Base-by-base conservation (phyloP, 768 basidiomycete genomes). In the Lactarius sp. region DNA sequence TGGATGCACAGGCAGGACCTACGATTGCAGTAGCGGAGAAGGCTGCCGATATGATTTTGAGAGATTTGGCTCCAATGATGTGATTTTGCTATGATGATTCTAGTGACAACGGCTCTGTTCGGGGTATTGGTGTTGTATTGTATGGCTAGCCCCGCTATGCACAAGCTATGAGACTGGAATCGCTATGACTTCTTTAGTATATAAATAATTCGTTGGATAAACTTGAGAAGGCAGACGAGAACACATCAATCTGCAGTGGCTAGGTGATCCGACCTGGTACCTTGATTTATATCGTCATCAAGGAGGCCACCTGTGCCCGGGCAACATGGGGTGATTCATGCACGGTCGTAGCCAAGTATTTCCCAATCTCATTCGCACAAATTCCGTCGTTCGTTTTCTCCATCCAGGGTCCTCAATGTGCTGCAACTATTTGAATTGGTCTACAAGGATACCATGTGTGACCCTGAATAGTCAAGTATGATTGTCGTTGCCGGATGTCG, bases 1-100 rank as follows among this genome's bases (percentile, higher is more conserved):
- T 12, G 18, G n/a, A 49, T 27, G 18, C 50, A 36, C 47, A 74
- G 73, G 70, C 72, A 1, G 71, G 64, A 1, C 69, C 72, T 14
- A 52, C 55, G 16, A 69, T 72, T 44, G 73, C 72, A 2, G 59
- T 74, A 3, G 74, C 70, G 12, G 74, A 75, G 62, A 71, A 72
- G 52, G 73, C 73, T 2, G 71, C 73, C 18, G 74, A 73, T 37
- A 34, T 74, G 50, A 73, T 75, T 62, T 69, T 69, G 60, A 64
- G 59, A 60, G 66, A 61, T 31, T 50, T 68, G 27, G 34, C 50
- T 51, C 50, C 5, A n/a, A 33, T 4, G 5, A 20, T 8, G 12
- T 55, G 44, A 49, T 27, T 37, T 33, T 27, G 18, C n/a, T 47
- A 34, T 7, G n/a, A 12, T 34, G 34, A 31, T 44, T 20, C n/a